phyloP scores from a whole-genome alignment of 352 stramenopile genomes.

The Phytophthora crassamura region DNA sequence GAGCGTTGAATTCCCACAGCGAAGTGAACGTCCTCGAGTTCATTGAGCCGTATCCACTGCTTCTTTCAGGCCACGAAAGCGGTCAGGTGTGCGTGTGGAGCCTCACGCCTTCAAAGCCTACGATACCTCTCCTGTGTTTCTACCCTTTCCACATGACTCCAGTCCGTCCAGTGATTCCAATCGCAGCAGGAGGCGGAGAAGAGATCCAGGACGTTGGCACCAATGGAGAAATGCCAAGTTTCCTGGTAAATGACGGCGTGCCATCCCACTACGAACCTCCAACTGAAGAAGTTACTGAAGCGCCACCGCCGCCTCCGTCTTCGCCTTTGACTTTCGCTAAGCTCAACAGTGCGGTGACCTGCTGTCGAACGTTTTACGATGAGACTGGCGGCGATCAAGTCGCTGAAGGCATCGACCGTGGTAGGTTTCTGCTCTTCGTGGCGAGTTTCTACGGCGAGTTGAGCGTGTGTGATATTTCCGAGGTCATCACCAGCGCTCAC shows the following conservation, averaged over 20 bases:
- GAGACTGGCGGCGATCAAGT: constrained; percentile 65
- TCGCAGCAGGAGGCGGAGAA: too few species aligned
- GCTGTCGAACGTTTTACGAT: constrained; percentile 67
- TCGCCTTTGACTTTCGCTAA: constrained; percentile 33
- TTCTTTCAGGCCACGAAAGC: constrained; percentile 77
- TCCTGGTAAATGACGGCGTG: too few species aligned
- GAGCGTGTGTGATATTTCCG: constrained; percentile 59
- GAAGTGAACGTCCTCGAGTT: constrained; percentile 79
- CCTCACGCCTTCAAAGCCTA: constrained; percentile 56
- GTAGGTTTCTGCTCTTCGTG: constrained; percentile 52
- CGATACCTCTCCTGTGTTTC: constrained; percentile 50
- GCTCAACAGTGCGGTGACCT: constrained; percentile 44
- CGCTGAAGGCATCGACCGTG: constrained; percentile 51
- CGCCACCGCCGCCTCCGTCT: constrained; percentile 3
- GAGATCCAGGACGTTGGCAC: background rate
- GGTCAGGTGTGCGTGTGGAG: constrained; percentile 68
- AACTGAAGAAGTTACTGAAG: too few species aligned
- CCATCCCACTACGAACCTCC: too few species aligned
- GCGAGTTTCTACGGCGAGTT: constrained; percentile 56
- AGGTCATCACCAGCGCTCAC: constrained; percentile 45
- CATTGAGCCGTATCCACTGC: constrained; percentile 74
- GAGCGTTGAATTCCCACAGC: constrained; percentile 14
- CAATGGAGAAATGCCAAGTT: background rate
- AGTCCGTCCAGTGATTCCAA: constrained; percentile 2
- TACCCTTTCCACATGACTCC: constrained; percentile 42